Evolutionary conservation across 805 yeast genomes (phyloP).

Genomic region (Jamesozyma spencerorum): DNA sequence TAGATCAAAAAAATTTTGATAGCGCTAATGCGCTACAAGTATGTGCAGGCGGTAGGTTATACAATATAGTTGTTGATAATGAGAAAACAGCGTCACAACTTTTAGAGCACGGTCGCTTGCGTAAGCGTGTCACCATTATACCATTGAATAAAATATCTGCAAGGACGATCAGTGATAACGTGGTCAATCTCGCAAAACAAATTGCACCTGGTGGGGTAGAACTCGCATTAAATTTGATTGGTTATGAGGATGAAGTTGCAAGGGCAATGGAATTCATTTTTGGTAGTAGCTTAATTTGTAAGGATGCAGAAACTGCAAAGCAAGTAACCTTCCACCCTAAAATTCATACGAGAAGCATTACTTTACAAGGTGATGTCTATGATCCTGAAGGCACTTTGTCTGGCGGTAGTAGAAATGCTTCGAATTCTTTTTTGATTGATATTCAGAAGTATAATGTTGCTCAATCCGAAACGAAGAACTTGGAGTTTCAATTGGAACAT

Average conservation of each 20-base stretch:
- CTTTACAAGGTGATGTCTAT: slow-evolving; percentile 86
- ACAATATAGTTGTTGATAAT: slow-evolving; percentile 83
- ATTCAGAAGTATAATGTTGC: slow-evolving; percentile 56
- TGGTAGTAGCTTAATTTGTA: slow-evolving; percentile 82
- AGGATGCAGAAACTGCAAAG: slow-evolving; percentile 82
- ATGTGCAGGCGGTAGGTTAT: slow-evolving; percentile 87
- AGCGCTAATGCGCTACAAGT: slow-evolving; percentile 81
- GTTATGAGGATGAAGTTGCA: slow-evolving; percentile 57
- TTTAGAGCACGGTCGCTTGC: slow-evolving; percentile 66
- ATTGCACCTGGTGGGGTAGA: slow-evolving; percentile 80
- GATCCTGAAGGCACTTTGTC: slow-evolving; percentile 95
- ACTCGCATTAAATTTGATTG: slow-evolving; percentile 74
- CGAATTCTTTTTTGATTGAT: slow-evolving; percentile 49
- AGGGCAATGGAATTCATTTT: slow-evolving; percentile 88
- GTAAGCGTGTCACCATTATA: slow-evolving; percentile 79
- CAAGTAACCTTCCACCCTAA: slow-evolving; percentile 78
- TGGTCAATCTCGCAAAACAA: slow-evolving; percentile 58
- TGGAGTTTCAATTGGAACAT: slow-evolving; percentile 36
- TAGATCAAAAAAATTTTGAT: slow-evolving; percentile 46
- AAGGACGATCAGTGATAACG: slow-evolving; percentile 40
- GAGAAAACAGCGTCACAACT: slow-evolving; percentile 78
- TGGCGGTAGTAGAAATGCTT: slow-evolving; percentile 76
- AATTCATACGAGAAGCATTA: slow-evolving; percentile 72
- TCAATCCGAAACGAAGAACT: slow-evolving; percentile 30
- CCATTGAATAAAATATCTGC: slow-evolving; percentile 83